A percentile compares a stretch with the other conserved stretches of the same genome.
phyloP scores from a whole-genome alignment of 495 filamentous ascomycete species.

The Talaromyces stipitatus region DNA sequence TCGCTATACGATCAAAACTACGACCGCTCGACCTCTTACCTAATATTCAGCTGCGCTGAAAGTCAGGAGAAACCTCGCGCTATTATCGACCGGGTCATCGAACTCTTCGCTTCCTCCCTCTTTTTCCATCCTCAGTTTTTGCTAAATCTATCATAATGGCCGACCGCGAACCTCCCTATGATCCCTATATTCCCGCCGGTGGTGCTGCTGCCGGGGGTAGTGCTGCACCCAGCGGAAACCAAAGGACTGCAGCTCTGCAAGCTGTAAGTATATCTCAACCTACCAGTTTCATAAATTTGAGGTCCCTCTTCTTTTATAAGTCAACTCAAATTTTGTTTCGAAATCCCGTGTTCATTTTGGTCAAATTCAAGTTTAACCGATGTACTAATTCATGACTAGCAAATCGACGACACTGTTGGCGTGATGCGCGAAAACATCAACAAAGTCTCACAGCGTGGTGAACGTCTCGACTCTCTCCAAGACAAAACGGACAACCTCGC shows the following conservation, averaged over 20 bases:
- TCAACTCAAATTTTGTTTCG: neutral
- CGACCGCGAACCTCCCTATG: slow-evolving; percentile 72
- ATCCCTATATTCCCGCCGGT: slow-evolving; percentile 81
- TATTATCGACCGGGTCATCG: neutral
- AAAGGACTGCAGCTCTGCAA: slow-evolving; percentile 66
- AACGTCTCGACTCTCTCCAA: slow-evolving; percentile 79
- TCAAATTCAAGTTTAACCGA: slow-evolving; percentile 1
- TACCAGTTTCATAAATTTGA: neutral
- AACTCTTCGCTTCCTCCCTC: slow-evolving; percentile 5
- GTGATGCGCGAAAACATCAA: slow-evolving; percentile 94
- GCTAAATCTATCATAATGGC: slow-evolving; percentile 44
- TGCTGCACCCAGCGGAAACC: slow-evolving; percentile 52
- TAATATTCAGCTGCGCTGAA: neutral
- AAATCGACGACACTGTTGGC: slow-evolving; percentile 92
- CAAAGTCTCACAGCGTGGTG: slow-evolving; percentile 86
- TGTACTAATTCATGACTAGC: slow-evolving; percentile 45
- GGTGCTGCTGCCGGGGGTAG: slow-evolving; percentile 42
- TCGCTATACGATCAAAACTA: neutral
- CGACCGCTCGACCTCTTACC: neutral
- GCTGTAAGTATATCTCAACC: slow-evolving; percentile 52
- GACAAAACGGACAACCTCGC: slow-evolving; percentile 95
- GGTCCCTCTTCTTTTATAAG: slow-evolving; percentile 5
- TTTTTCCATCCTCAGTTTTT: slow-evolving; percentile 10
- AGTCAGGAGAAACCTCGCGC: neutral
- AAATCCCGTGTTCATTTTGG: neutral